Conservation (phyloP, 2,329 filamentous ascomycete genomes). For the Beauveria sp. region DNA sequence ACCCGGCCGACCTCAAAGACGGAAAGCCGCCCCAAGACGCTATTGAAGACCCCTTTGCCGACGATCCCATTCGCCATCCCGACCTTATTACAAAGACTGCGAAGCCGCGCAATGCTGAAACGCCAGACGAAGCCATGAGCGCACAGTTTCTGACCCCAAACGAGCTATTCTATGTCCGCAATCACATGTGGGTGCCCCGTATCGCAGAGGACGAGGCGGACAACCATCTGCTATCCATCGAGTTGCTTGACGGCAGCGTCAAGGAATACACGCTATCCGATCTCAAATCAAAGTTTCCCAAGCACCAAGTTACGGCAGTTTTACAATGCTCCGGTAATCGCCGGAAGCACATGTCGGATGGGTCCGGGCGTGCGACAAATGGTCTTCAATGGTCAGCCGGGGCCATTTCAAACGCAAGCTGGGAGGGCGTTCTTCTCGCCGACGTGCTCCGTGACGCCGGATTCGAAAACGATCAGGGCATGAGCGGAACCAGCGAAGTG, state of each 20-base stretch:
- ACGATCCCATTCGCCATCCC: conserved; percentile 45
- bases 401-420: conserved; percentile 53
- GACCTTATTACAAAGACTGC: conserved; percentile 43
- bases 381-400: conserved; percentile 54
- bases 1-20: conserved; percentile 50
- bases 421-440: conserved; percentile 48
- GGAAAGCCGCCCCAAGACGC: conserved; percentile 44
- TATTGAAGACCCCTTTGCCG: conserved; percentile 53
- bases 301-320: conserved; percentile 44
- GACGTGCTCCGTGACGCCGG: conserved; percentile 52
- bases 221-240: conserved; percentile 42
- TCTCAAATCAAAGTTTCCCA: conserved; percentile 43
- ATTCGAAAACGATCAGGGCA: conserved; percentile 32
- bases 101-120: conserved; percentile 56
- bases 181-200: conserved; percentile 57
- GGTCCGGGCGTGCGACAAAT: conserved; percentile 38
- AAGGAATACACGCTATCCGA: conserved; percentile 47
- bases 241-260: conserved; percentile 46
- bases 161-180: conserved; percentile 51
- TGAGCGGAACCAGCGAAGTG: conserved; percentile 28
- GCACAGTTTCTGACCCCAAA: conserved; percentile 47
- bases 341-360: conserved; percentile 49
- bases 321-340: conserved; percentile 57
- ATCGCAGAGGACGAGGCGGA: conserved; percentile 30
- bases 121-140: conserved; percentile 40